Percentiles rank a stretch among this genome's conserved stretches.
phyloP scores from a whole-genome alignment of 805 yeast species.

The Saccharomycopsis sp. region DNA sequence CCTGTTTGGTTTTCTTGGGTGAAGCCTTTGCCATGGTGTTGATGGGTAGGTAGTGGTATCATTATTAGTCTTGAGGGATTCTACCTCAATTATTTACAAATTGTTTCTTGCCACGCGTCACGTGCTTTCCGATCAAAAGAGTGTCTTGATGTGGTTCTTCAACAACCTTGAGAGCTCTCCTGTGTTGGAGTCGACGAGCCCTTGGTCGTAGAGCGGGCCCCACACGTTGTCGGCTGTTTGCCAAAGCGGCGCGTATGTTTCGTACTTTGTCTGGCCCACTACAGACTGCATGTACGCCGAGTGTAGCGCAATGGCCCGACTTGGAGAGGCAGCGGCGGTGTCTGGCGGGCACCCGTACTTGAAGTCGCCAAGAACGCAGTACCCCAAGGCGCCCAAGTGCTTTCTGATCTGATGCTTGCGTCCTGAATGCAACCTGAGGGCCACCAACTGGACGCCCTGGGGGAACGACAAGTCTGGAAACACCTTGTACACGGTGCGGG shows the following conservation, averaged over 20 bases:
- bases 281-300: constrained; percentile 28
- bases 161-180: too few relatives aligned
- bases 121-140: too few relatives aligned
- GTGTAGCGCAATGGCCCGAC: constrained; percentile 31
- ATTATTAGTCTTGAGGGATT: too few relatives aligned
- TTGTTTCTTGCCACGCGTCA: too few relatives aligned
- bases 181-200: too few relatives aligned
- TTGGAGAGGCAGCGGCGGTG: not conserved
- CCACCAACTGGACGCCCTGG: constrained; percentile 20
- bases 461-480: constrained; percentile 9
- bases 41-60: too few relatives aligned
- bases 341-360: constrained; percentile 3
- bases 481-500: constrained; percentile 20
- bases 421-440: constrained; percentile 31
- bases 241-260: constrained; percentile 18
- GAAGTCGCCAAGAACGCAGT: constrained; percentile 24
- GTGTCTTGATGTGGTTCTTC: too few relatives aligned
- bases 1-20: not conserved
- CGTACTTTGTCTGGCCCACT: constrained; percentile 26
- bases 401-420: constrained; percentile 34
- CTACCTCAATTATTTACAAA: too few relatives aligned
- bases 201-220: too few relatives aligned
- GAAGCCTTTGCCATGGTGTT: too few relatives aligned
- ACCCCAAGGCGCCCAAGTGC: constrained; percentile 28
- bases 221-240: too few relatives aligned